Percentiles rank a stretch among this genome's conserved stretches.
Conservation (phyloP, 208 protist genomes). For the Acanthamoeba lenticulata region DNA sequence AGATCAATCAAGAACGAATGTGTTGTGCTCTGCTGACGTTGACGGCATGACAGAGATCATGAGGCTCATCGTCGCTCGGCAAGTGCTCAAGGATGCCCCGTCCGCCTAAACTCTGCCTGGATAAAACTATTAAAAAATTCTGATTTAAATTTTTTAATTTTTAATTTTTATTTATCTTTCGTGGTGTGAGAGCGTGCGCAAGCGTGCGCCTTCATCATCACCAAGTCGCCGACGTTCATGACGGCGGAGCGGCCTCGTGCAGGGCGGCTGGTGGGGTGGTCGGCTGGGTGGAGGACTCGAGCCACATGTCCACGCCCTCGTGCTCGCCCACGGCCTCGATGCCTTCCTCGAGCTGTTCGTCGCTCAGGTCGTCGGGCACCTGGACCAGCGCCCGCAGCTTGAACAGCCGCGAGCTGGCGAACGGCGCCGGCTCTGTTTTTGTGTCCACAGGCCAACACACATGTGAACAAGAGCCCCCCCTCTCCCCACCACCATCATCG, state of each 20-base stretch:
- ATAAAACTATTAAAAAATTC: too few relatives aligned
- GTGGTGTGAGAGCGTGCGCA: too few relatives aligned
- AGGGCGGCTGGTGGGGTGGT: background rate
- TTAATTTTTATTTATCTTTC: too few relatives aligned
- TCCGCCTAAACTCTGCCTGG: too few relatives aligned
- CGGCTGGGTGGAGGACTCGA: constrained; percentile 5
- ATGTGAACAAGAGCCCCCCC: too few relatives aligned
- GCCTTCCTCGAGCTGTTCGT: constrained; percentile 32
- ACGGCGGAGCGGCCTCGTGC: background rate
- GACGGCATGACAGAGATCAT: constrained; percentile 84
- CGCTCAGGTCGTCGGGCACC: background rate
- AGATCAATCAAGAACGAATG: too few relatives aligned
- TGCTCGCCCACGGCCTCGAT: constrained; percentile 23
- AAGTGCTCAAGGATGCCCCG: constrained; percentile 64
- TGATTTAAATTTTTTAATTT: too few relatives aligned
- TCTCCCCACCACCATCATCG: too few relatives aligned
- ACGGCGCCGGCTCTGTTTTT: background rate
- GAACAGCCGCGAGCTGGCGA: constrained; percentile 11
- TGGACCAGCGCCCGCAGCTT: constrained; percentile 43
- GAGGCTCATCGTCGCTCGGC: constrained; percentile 80
- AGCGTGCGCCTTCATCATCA: too few relatives aligned
- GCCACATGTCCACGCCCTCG: constrained; percentile 52
- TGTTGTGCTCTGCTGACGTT: background rate
- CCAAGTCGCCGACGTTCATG: too few relatives aligned
- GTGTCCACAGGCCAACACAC: too few relatives aligned